Conservation (phyloP, 2,329 filamentous ascomycete genomes). For the Alternaria longipes region DNA sequence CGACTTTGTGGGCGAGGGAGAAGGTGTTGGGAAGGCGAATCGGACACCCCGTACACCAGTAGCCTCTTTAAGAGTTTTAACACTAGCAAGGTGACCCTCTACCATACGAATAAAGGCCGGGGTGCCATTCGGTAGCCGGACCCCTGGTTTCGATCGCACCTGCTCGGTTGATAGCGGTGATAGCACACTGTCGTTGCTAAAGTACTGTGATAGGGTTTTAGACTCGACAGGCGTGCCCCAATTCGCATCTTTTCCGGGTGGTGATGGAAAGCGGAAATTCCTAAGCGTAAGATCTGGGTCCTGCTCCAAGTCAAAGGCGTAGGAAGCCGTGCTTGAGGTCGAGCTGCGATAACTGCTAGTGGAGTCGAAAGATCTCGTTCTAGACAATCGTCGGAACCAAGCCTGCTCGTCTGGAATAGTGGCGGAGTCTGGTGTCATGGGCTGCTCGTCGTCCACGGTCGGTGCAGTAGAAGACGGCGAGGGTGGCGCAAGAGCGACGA, state of each 20-base stretch:
- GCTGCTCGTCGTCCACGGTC: conserved; percentile 27
- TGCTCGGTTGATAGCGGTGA: conserved; percentile 2
- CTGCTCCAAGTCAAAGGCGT: conserved; percentile 21
- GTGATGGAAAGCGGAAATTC: conserved; percentile 9
- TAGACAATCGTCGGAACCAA: conserved; percentile 25
- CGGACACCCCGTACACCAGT: conserved; percentile 21
- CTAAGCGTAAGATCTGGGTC: conserved; percentile 14
- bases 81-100: conserved; percentile 36
- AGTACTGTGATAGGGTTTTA: not conserved
- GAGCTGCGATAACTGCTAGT: conserved; percentile 20
- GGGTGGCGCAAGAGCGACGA: conserved; percentile 29
- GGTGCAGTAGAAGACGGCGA: conserved; percentile 14
- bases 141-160: not conserved
- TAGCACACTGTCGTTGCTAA: conserved; percentile 4
- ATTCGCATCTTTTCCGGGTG: conserved; percentile 3
- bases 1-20: conserved; percentile 26
- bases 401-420: conserved; percentile 23
- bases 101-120: conserved; percentile 41
- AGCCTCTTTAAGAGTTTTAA: conserved; percentile 34
- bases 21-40: conserved; percentile 26
- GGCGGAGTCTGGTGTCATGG: conserved; percentile 30
- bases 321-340: conserved; percentile 37
- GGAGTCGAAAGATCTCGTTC: conserved; percentile 33
- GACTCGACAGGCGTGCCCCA: not conserved
- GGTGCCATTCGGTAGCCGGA: conserved; percentile 34